Conservation (phyloP, 805 yeast genomes). For the Starmerella geochares region DNA sequence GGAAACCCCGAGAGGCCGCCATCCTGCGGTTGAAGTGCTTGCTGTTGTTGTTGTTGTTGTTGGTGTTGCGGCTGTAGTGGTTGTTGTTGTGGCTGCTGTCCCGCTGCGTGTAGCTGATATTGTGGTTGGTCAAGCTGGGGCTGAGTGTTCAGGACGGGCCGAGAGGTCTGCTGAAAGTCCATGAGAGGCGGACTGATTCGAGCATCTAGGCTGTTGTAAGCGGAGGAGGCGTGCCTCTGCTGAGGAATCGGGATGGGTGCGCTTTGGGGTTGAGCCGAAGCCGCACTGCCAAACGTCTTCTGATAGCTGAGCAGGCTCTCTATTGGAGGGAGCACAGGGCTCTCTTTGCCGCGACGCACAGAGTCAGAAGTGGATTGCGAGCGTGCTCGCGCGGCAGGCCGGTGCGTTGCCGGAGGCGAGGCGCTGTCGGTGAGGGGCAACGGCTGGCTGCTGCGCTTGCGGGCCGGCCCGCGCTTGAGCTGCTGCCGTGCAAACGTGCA, state of each 20-base stretch:
- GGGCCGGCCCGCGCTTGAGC: slow-evolving; percentile 53
- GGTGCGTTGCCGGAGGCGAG: not conserved
- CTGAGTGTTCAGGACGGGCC: not conserved
- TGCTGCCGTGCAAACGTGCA: slow-evolving; percentile 51
- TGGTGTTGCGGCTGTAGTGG: not conserved
- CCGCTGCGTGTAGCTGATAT: not conserved
- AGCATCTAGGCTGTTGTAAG: not conserved
- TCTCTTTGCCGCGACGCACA: not conserved
- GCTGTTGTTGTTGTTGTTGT: not conserved
- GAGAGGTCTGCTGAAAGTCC: not conserved
- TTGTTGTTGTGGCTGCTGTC: not conserved
- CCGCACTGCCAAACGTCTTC: not conserved
- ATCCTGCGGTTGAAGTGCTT: not conserved
- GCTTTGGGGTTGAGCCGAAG: not conserved
- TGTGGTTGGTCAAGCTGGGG: no score
- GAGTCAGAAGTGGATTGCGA: slow-evolving; percentile 9
- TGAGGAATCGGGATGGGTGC: slow-evolving; percentile 3
- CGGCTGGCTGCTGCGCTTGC: slow-evolving; percentile 33
- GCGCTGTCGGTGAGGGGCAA: not conserved
- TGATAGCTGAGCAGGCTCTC: slow-evolving; percentile 8
- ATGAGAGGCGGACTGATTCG: not conserved
- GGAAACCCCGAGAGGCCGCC: slow-evolving; percentile 11
- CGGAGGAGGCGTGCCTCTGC: not conserved
- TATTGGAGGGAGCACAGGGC: slow-evolving; percentile 13
- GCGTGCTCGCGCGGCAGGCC: slow-evolving; percentile 1